Conservation (phyloP, 2,329 filamentous ascomycete genomes). For the Sporothrix schenckii region DNA sequence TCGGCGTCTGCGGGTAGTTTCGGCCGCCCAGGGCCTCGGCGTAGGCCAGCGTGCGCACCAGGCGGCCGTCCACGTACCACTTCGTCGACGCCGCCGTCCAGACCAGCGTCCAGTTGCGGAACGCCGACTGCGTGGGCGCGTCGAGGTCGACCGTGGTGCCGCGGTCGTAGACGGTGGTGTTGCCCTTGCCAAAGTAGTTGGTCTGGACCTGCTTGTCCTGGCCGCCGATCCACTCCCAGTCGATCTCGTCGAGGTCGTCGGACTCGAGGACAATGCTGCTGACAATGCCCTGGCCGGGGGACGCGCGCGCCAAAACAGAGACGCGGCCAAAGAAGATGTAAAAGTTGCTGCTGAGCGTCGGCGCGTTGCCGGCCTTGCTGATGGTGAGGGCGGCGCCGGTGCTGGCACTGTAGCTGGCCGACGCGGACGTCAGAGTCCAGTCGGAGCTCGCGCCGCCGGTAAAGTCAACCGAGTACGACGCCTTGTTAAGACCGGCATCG, state of each 20-base stretch:
- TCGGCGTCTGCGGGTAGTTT: conserved; percentile 64
- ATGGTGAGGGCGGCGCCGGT: conserved; percentile 31
- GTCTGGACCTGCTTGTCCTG: conserved; percentile 47
- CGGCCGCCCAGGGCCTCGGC: conserved; percentile 47
- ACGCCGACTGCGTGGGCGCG: conserved; percentile 48
- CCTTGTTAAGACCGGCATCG: conserved; percentile 8
- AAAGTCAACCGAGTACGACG: conserved; percentile 33
- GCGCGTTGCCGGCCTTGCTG: conserved; percentile 46
- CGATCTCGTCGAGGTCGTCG: conserved; percentile 57
- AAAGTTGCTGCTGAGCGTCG: conserved; percentile 50
- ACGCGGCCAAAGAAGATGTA: conserved; percentile 59
- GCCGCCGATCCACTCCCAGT: conserved; percentile 51
- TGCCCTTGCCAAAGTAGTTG: conserved; percentile 59
- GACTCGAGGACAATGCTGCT: conserved; percentile 55
- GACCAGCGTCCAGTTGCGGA: conserved; percentile 61
- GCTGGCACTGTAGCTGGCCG: conserved; percentile 28
- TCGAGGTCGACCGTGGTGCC: conserved; percentile 47
- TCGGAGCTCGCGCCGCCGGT: conserved; percentile 28
- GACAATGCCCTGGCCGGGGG: conserved; percentile 54
- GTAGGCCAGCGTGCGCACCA: conserved; percentile 55
- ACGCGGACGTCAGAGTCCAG: conserved; percentile 18
- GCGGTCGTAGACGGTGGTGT: conserved; percentile 53
- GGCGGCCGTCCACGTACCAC: conserved; percentile 60
- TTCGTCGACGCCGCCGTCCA: conserved; percentile 57
- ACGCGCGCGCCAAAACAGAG: conserved; percentile 46